Conservation (phyloP, 2,329 filamentous ascomycete species). For the Ceratocystis eucalypticola region DNA sequence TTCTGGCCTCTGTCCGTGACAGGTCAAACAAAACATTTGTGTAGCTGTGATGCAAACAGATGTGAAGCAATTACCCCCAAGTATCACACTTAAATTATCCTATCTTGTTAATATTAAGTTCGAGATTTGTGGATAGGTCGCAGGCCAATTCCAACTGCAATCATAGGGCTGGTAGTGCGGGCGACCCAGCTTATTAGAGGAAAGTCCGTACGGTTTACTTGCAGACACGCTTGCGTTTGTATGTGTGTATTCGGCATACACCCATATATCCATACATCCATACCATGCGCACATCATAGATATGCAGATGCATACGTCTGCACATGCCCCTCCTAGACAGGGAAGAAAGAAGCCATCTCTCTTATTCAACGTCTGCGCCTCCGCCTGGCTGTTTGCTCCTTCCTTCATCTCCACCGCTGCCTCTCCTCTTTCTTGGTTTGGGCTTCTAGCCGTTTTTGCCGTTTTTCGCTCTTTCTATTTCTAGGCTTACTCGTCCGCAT, state of each 20-base stretch:
- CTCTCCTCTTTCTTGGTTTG: background rate
- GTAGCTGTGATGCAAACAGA: background rate
- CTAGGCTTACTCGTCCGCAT: background rate
- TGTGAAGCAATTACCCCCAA: background rate
- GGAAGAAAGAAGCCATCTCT: background rate
- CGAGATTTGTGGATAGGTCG: background rate
- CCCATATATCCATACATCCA: background rate
- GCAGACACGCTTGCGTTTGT: too few species aligned
- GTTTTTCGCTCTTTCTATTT: background rate
- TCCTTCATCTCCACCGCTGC: background rate
- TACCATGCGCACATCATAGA: background rate
- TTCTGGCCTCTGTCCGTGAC: background rate
- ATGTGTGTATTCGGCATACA: background rate
- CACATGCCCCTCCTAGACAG: background rate
- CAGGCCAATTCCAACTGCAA: background rate
- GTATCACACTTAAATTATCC: background rate
- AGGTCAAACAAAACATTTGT: background rate
- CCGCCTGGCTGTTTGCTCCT: background rate
- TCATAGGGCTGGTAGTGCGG: background rate
- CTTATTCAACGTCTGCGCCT: conserved; percentile 4
- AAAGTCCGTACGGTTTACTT: background rate
- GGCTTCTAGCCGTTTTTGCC: background rate
- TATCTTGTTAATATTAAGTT: background rate
- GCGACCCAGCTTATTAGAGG: background rate
- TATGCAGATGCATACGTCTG: background rate